Conservation (phyloP, 495 filamentous ascomycete genomes). For the Aspergillus asperescens region DNA sequence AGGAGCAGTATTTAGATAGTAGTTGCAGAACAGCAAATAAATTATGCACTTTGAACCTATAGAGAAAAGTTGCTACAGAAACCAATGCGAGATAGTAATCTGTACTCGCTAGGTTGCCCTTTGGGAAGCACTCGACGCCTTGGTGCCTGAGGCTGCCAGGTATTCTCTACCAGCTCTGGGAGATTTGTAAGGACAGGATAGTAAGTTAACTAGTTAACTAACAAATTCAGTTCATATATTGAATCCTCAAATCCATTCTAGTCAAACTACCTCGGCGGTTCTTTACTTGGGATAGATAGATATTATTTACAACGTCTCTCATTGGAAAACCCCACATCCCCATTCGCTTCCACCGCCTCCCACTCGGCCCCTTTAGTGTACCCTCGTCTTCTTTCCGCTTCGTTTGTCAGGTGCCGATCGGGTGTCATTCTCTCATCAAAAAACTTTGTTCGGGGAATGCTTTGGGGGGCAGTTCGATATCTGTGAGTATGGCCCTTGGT, state of each 20-base stretch:
- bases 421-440: slow-evolving; percentile 15
- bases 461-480: slow-evolving; percentile 9
- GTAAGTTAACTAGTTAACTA: too few species aligned
- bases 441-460: slow-evolving; percentile 22
- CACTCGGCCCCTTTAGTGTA: slow-evolving; percentile 1
- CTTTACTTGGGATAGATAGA: not conserved
- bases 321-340: slow-evolving; percentile 11
- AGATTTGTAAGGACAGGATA: not conserved
- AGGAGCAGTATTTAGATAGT: not conserved
- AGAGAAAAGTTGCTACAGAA: not conserved
- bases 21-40: not conserved
- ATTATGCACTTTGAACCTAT: not conserved
- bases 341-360: not conserved
- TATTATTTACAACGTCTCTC: not conserved
- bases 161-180: not conserved
- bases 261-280: not conserved
- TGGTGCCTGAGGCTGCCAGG: not conserved
- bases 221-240: not conserved
- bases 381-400: slow-evolving; percentile 9
- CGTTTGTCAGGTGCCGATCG: slow-evolving; percentile 19
- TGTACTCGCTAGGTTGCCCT: not conserved
- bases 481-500: slow-evolving; percentile 14
- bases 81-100: not conserved
- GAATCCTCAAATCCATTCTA: not conserved
- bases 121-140: not conserved